phyloP scores from a whole-genome alignment of 1,284 basidiomycete species.

The Cryptococcus sp. region DNA sequence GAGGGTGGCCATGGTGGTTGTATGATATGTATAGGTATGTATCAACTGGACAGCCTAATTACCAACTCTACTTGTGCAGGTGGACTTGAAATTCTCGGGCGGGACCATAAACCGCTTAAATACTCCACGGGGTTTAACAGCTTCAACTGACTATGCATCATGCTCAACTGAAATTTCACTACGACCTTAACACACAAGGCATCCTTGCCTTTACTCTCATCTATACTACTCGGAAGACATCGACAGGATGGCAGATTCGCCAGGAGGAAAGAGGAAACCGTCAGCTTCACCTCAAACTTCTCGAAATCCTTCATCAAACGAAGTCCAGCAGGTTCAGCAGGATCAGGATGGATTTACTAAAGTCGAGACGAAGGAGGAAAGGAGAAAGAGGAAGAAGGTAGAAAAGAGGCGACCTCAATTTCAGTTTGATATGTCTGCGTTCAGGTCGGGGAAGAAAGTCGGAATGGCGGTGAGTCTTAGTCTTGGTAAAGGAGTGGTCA shows the following conservation, averaged over 20 bases:
- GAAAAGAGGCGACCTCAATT: conserved; percentile 66
- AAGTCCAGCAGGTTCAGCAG: neutral
- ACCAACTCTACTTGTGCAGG: neutral
- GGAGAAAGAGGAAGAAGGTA: conserved; percentile 69
- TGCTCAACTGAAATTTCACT: neutral
- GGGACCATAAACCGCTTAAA: neutral
- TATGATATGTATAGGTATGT: too few species aligned
- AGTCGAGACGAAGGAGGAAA: conserved; percentile 56
- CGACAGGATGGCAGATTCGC: neutral
- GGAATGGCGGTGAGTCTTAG: conserved; percentile 62
- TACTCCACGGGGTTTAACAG: neutral
- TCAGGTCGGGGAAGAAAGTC: conserved; percentile 64
- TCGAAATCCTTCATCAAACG: neutral
- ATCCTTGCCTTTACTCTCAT: too few species aligned
- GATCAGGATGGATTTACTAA: conserved; percentile 58
- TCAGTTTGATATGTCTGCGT: conserved; percentile 71
- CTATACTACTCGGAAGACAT: neutral
- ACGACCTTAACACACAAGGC: too few species aligned
- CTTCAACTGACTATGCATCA: too few species aligned
- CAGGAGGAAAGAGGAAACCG: neutral
- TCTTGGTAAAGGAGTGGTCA: neutral
- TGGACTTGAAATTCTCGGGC: neutral
- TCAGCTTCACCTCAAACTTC: neutral
- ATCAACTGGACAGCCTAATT: neutral
- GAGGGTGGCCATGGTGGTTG: conserved; percentile 63